These are phyloP conservation scores for Lachancea quebecensis DNA, from an alignment of 805 yeast genomes.

Conservation along the genomic window DNA sequence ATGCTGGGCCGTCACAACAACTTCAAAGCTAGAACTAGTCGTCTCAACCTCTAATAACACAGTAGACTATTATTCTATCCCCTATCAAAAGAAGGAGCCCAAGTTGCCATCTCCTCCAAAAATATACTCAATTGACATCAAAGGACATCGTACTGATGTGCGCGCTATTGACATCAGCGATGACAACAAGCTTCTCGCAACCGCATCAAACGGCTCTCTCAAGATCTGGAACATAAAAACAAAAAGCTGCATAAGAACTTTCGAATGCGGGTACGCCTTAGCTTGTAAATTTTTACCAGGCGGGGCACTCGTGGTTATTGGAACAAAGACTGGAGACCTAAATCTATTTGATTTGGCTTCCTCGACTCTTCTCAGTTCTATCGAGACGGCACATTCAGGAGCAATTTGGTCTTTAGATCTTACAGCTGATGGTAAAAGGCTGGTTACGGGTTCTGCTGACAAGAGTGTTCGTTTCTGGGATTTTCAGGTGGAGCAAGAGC, in stretches of 20 bases:
- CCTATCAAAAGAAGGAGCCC: conserved; percentile 49
- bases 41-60: conserved; percentile 67
- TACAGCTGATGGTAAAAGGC: conserved; percentile 73
- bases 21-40: conserved; percentile 51
- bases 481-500: conserved; percentile 56
- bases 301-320: conserved; percentile 77
- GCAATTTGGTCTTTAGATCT: conserved; percentile 91
- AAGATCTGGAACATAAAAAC: conserved; percentile 84
- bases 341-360: conserved; percentile 83
- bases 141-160: conserved; percentile 88
- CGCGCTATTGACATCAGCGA: conserved; percentile 76
- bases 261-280: conserved; percentile 83
- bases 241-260: conserved; percentile 71
- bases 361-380: conserved; percentile 61
- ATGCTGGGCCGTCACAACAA: conserved; percentile 50
- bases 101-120: conserved; percentile 37
- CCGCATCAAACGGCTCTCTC: conserved; percentile 84
- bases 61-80: conserved; percentile 60
- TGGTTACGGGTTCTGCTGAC: conserved; percentile 93
- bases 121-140: conserved; percentile 55
- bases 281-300: conserved; percentile 84
- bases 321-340: conserved; percentile 80
- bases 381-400: conserved; percentile 69
- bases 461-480: conserved; percentile 87
- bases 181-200: conserved; percentile 73